Evolutionary conservation across 805 yeast species (phyloP).

Genomic region (Teunomyces barrocoloradensis): DNA sequence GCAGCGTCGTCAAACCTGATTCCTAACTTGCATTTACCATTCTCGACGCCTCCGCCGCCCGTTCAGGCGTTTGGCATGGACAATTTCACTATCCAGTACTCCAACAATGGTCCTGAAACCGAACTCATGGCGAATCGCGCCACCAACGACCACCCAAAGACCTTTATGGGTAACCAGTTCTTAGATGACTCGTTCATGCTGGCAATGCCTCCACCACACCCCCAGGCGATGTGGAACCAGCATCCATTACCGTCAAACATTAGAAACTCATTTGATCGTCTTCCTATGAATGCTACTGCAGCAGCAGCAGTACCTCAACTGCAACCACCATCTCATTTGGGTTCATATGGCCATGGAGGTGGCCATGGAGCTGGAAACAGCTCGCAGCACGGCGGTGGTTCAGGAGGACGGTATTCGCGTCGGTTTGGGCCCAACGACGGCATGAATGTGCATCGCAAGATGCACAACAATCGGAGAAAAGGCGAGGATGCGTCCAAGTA

Average conservation of each 20-base stretch:
- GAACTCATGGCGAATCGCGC: not conserved
- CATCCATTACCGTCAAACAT: conserved; percentile 2
- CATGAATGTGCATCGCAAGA: conserved; percentile 45
- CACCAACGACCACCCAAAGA: not conserved
- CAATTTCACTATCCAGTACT: not conserved
- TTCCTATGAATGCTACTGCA: not conserved
- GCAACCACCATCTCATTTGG: not conserved
- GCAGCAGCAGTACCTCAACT: not conserved
- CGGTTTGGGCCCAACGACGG: conserved; percentile 15
- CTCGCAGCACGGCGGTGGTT: not conserved
- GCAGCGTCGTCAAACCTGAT: not conserved
- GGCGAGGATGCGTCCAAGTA: conserved; percentile 73
- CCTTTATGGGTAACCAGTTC: not conserved
- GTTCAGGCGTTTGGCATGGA: conserved; percentile 7
- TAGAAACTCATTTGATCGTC: conserved; percentile 5
- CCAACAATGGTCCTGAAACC: not conserved
- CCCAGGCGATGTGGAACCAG: conserved; percentile 15
- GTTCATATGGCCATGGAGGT: not conserved
- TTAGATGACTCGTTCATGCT: conserved; percentile 1
- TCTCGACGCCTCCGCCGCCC: conserved; percentile 23
- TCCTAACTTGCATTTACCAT: conserved; percentile 18
- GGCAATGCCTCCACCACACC: conserved; percentile 4
- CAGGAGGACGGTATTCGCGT: not conserved
- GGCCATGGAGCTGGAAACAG: not conserved
- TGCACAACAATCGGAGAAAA: conserved; percentile 33